Base-by-base conservation (phyloP, 331 rosid genomes). In the Pyrus hybrid region DNA sequence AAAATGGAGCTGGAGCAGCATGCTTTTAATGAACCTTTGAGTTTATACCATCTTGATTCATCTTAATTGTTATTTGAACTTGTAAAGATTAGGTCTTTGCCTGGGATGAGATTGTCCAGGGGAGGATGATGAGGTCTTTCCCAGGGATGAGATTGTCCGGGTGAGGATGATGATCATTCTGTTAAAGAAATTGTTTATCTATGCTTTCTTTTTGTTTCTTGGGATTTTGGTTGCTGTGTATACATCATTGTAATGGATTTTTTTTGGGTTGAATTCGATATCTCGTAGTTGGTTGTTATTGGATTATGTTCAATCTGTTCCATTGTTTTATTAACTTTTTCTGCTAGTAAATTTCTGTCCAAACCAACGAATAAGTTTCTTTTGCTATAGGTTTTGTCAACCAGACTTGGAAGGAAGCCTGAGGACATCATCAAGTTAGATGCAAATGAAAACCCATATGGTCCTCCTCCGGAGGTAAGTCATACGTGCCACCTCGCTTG, bases 391-490 rank as follows among this genome's bases (percentile, higher is more conserved):
- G 93, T 95, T 77, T 76, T 95, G 79, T 95, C 97, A 7, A 58
- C 96, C 6, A 90, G 79, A 72, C 92, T 92, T 60, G 99, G 99
- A 75, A 90, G 96, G 77, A 95, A 90, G 82, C 97, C 97, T 70
- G 99, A 95, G 89, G 98, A 92, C 73, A 95, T 95, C 79, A 80
- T 95, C 86, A 95, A 95, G 83, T 86, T 95, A 80, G 99, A 92
- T 81, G 99, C 99, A 61, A 95, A 92, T 83, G 99, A 95, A 80
- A 92, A 95, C 72, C 99, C 98, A 13, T 95, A 95, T 23, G 98
- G 98, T 71, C 97, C 98, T 76, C 97, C 99, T 43, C 99, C 99
- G 0, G 99, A 95, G 93, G 99, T 78, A 75, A 87, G 90, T 47
- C 72, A 64, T 68, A 13, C 33, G 18, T 9, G 37, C 43, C 68